Evolutionary conservation across 805 yeast species (phyloP).

Genomic region (Alloascoidea africana): DNA sequence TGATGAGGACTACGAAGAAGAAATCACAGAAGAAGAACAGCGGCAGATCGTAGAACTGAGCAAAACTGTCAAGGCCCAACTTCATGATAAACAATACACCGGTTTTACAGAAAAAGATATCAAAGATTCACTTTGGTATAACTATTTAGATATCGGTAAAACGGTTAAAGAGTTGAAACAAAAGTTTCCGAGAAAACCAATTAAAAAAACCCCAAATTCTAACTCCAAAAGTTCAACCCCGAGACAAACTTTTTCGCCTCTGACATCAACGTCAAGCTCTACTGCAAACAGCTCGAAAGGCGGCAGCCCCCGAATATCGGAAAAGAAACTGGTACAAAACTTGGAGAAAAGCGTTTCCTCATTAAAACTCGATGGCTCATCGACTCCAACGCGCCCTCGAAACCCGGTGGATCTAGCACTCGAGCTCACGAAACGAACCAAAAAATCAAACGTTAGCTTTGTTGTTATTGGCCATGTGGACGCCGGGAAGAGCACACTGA

Average conservation of each 20-base stretch:
- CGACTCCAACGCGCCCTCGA: slow-evolving; percentile 24
- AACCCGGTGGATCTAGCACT: slow-evolving; percentile 25
- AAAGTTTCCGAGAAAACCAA: slow-evolving; percentile 5
- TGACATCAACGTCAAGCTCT: slow-evolving; percentile 1
- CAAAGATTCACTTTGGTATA: slow-evolving; percentile 43
- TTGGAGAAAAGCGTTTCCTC: slow-evolving; percentile 6
- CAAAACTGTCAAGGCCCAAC: slow-evolving; percentile 24
- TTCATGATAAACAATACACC: slow-evolving; percentile 23
- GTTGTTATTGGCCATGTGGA: slow-evolving; percentile 82
- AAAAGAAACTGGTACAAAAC: slow-evolving; percentile 2
- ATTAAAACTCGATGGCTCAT: slow-evolving; percentile 7
- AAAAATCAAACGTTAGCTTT: slow-evolving; percentile 47
- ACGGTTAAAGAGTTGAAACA: slow-evolving; percentile 27
- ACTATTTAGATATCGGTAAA: slow-evolving; percentile 38
- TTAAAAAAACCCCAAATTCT: slow-evolving; percentile 6
- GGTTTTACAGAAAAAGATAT: slow-evolving; percentile 21
- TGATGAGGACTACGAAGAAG: slow-evolving; percentile 14
- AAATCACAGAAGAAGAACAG: slow-evolving; percentile 24
- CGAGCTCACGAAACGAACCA: slow-evolving; percentile 20
- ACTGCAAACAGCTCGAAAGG: slow-evolving; percentile 2
- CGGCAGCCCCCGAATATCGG: slow-evolving; percentile 3
- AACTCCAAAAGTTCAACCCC: too few species aligned
- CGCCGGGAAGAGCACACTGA: slow-evolving; percentile 70
- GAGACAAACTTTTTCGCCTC: background rate
- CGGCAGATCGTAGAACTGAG: slow-evolving; percentile 25